Evolutionary conservation across 139 green algal species (phyloP).

Genomic region (Closterium sp.): DNA sequence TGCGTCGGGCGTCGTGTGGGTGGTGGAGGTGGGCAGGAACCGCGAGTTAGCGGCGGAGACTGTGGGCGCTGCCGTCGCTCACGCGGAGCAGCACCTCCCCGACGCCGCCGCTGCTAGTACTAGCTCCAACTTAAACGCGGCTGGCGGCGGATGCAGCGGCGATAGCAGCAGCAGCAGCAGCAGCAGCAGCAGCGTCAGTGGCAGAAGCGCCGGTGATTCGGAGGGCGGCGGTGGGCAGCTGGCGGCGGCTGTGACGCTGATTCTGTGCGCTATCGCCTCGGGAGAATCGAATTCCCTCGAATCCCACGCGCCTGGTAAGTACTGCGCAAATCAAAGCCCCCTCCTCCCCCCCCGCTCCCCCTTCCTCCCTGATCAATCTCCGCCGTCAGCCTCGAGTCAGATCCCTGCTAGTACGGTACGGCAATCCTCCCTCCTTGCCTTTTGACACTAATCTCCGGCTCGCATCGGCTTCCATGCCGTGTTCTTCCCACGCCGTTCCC

Average conservation of each 20-base stretch:
- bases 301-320: not conserved
- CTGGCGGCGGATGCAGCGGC: not conserved
- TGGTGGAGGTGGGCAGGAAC: not conserved
- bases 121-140: not conserved
- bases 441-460: no score
- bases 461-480: no score
- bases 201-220: not conserved
- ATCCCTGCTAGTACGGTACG: no score
- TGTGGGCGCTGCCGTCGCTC: not conserved
- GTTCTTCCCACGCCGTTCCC: no score
- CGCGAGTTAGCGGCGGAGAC: not conserved
- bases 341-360: not conserved
- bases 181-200: not conserved
- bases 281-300: not conserved
- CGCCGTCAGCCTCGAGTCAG: no score
- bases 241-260: not conserved
- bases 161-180: not conserved
- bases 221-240: not conserved
- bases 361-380: no score
- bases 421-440: no score
- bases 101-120: not conserved
- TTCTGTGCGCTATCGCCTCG: not conserved
- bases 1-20: not conserved
- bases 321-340: no score
- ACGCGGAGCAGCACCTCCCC: not conserved